phyloP scores from a whole-genome alignment of 2,329 filamentous ascomycete species.

The Alternaria alternata region DNA sequence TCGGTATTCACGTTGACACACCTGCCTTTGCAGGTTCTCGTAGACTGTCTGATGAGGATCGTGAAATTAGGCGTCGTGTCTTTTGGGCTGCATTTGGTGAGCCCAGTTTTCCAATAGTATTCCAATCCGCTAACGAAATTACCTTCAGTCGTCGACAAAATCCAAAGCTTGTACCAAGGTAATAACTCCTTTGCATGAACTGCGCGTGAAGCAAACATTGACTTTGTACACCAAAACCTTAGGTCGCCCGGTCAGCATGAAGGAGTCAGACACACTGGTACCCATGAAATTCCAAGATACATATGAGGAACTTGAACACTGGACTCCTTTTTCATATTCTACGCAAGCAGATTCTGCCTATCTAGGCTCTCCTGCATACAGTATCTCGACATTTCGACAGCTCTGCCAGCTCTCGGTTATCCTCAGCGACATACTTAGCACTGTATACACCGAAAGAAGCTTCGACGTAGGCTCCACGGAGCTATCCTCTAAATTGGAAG shows the following conservation, averaged over 20 bases:
- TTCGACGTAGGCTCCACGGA: constrained; percentile 44
- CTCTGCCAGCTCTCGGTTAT: constrained; percentile 58
- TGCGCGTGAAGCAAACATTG: too few species aligned
- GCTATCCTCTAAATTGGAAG: constrained; percentile 49
- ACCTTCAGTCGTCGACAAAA: too few species aligned
- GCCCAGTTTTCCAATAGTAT: neutral
- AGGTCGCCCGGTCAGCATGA: constrained; percentile 60
- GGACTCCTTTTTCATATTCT: constrained; percentile 56
- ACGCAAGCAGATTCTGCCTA: constrained; percentile 36
- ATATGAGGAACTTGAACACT: constrained; percentile 63
- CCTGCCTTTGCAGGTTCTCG: constrained; percentile 40
- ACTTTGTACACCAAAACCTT: constrained; percentile 60
- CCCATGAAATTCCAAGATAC: constrained; percentile 59
- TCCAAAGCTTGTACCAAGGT: too few species aligned
- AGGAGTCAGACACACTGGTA: constrained; percentile 57
- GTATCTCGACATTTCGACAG: constrained; percentile 54
- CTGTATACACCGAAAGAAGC: constrained; percentile 52
- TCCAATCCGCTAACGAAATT: too few species aligned
- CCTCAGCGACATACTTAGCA: constrained; percentile 52
- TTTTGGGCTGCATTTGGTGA: constrained; percentile 57
- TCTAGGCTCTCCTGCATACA: constrained; percentile 52
- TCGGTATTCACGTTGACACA: constrained; percentile 61
- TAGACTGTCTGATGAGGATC: constrained; percentile 56
- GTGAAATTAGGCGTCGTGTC: constrained; percentile 56
- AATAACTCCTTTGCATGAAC: too few species aligned